Evolutionary conservation across 805 yeast species (phyloP).

Genomic region (Lipomyces sp.): DNA sequence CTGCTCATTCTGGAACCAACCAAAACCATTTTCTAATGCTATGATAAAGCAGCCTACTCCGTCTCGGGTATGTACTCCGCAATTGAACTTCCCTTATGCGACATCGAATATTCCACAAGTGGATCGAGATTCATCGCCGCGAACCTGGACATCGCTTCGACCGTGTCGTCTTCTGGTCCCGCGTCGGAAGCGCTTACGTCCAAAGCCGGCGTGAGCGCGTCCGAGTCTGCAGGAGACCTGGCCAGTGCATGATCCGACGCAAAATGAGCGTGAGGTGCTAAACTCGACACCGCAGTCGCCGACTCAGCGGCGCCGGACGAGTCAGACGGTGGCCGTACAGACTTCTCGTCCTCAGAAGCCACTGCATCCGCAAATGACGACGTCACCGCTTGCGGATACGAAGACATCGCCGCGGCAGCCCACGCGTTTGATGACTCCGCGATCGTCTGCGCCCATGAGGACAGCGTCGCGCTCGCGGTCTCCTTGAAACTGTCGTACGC

Average conservation of each 20-base stretch:
- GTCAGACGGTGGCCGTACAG: no score
- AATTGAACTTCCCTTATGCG: constrained; percentile 14
- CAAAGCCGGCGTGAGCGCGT: background rate
- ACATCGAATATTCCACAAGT: constrained; percentile 21
- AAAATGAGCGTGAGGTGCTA: no score
- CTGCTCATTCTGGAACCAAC: no score
- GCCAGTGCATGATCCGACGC: no score
- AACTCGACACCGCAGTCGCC: no score
- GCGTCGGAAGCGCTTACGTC: background rate
- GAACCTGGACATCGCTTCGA: background rate
- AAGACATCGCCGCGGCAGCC: constrained; percentile 22
- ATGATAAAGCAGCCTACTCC: no score
- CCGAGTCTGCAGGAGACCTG: no score
- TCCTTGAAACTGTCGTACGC: constrained; percentile 7
- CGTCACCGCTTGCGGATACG: constrained; percentile 9
- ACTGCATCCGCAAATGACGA: background rate
- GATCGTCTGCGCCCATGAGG: constrained; percentile 25
- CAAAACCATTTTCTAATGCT: no score
- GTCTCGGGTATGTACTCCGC: constrained; percentile 22
- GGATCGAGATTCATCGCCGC: constrained; percentile 20
- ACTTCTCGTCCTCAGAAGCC: no score
- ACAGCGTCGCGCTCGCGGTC: constrained; percentile 15
- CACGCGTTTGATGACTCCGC: constrained; percentile 24
- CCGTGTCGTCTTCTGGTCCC: background rate
- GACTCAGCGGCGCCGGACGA: no score